phyloP scores from a whole-genome alignment of 345 rosid genomes.

The Arabis alpina region DNA sequence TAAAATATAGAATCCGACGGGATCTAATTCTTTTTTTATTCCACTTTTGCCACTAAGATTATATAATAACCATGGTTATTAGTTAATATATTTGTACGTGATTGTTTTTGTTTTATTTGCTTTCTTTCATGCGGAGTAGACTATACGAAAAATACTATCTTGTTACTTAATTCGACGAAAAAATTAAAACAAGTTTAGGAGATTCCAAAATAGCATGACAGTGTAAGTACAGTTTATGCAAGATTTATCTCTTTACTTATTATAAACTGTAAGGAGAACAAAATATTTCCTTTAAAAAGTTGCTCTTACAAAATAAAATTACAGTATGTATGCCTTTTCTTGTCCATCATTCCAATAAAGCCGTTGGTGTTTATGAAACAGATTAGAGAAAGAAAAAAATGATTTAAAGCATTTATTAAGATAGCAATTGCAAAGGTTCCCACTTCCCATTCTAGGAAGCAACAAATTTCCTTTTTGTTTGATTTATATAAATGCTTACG shows the following conservation, averaged over 20 bases:
- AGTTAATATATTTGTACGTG: background rate
- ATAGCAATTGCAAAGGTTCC: conserved; percentile 39
- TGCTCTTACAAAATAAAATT: background rate
- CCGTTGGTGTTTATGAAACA: conserved; percentile 26
- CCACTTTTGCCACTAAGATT: conserved; percentile 30
- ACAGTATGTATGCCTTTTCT: background rate
- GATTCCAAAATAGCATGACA: background rate
- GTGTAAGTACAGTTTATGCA: background rate
- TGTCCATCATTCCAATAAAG: conserved; percentile 5
- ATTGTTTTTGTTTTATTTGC: background rate
- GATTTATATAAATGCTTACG: conserved; percentile 40
- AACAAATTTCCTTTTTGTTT: conserved; percentile 38
- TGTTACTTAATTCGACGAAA: background rate
- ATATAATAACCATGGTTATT: conserved; percentile 10
- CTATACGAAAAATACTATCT: background rate
- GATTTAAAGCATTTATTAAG: conserved; percentile 7
- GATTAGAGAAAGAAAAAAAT: background rate
- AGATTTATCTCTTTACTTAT: background rate
- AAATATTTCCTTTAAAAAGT: background rate
- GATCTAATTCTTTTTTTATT: conserved; percentile 22
- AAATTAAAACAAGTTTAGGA: background rate
- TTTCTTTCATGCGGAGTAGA: conserved; percentile 10
- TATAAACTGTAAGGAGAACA: conserved; percentile 8
- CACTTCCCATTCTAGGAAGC: conserved; percentile 42
- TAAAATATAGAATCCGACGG: conserved; percentile 31